Evolutionary conservation across 2,329 filamentous ascomycete genomes (phyloP), one percentile per base, ranked within the genome.

Genomic region (Teratosphaeria gauchensis): DNA sequence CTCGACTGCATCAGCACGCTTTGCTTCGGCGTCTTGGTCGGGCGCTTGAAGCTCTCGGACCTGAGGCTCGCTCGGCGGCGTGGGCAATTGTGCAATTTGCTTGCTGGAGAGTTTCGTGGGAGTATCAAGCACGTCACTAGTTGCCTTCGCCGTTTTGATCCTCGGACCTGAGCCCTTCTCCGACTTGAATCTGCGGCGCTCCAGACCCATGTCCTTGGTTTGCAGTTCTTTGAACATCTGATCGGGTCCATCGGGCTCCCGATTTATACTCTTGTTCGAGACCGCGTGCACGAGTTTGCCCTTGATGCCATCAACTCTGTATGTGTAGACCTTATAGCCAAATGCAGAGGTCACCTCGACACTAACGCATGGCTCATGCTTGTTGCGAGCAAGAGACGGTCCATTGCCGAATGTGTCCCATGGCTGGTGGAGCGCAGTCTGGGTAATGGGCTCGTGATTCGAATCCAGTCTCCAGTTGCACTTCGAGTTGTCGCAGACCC

Each of bases 171-270:
- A 59, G 55, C 58, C 60, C 52, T 62, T 64, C 59, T 63, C 63
- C 21, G 30, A 24, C 6, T 56, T 58, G 30, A 70, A 70, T 4
- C 62, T 56, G 11, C 70, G 65, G 8, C 72, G 64, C 58, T 71
- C 66, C 28, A 74, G 62, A 32, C 69, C 74, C 35, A 77, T 71
- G 46, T 79, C 72, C 32, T 67, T 64, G 53, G 62, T 59, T 61
- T 78, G 75, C 30, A 80, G 66, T 38, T 74, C 72, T 56, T 73
- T 64, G 61, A 87, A 88, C 60, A 90, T 75, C 2, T 83, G 78
- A 64, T 90, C 75, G 0, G 86, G 78, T 0, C 87, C 87, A 35
- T 77, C 75, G 0, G 65, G 53, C n/a, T 79, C 75, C 16, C 71
- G 66, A 32, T 83, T 81, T 31, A 86, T 78, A 0, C 66, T 69